A percentile compares a stretch with the other conserved stretches of the same genome.
phyloP scores from a whole-genome alignment of 2,329 filamentous ascomycete species.

The Lecanicillium sp. region DNA sequence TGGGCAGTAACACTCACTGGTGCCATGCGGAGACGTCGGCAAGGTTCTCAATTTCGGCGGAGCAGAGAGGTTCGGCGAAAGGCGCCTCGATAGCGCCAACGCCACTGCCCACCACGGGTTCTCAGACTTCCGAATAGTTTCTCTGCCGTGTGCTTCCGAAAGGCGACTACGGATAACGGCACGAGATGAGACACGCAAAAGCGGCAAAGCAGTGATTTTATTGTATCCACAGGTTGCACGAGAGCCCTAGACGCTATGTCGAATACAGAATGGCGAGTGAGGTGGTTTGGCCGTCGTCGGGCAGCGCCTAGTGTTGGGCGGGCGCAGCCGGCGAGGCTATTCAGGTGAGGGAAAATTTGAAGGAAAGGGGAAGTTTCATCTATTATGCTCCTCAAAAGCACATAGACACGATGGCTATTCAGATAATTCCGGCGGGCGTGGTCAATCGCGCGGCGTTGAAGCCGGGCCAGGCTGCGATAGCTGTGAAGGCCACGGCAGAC shows the following conservation, averaged over 20 bases:
- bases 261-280: not conserved
- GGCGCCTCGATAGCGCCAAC: not conserved
- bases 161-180: not conserved
- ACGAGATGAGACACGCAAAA: not conserved
- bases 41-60: not conserved
- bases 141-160: not conserved
- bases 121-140: not conserved
- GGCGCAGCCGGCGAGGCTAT: not conserved
- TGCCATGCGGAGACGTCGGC: not conserved
- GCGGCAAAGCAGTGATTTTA: not conserved
- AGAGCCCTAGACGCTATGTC: not conserved
- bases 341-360: not conserved
- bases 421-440: not conserved
- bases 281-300: not conserved
- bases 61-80: constrained; percentile 8
- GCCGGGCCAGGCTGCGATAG: constrained; percentile 67
- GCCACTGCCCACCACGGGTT: not conserved
- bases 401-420: not conserved
- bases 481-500: constrained; percentile 62
- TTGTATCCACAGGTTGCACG: not conserved
- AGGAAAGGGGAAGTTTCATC: not conserved
- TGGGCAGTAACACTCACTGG: not conserved
- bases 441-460: constrained; percentile 50
- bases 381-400: no score
- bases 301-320: not conserved